Evolutionary conservation across 202 grass and related monocot species (phyloP).

Genomic region (Carex arenaria): DNA sequence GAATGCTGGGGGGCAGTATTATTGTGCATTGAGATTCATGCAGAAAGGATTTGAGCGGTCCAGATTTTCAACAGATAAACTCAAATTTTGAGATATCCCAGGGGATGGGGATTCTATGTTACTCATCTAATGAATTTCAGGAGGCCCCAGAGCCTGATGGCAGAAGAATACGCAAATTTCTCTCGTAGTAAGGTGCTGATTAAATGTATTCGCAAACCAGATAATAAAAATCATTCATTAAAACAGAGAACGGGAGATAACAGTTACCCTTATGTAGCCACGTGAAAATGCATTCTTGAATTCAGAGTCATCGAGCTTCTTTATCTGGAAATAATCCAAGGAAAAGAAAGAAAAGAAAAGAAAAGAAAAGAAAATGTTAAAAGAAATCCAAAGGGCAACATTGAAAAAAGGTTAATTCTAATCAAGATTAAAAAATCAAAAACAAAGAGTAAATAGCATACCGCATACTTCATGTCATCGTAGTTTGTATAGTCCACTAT

Average conservation of each 20-base stretch:
- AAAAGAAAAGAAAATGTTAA: neutral
- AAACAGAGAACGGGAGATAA: neutral
- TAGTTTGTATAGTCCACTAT: conserved; percentile 95
- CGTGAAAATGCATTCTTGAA: conserved; percentile 91
- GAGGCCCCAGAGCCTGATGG: neutral
- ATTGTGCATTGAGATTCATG: too few relatives aligned
- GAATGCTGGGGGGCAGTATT: too few relatives aligned
- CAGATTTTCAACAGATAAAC: too few relatives aligned
- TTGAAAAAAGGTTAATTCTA: conserved; percentile 1
- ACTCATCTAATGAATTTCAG: too few relatives aligned
- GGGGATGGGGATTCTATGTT: too few relatives aligned
- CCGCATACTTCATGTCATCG: conserved; percentile 99
- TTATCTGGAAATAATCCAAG: conserved; percentile 46
- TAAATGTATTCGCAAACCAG: neutral
- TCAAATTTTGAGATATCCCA: too few relatives aligned
- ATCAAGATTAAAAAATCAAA: neutral
- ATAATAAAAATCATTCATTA: neutral
- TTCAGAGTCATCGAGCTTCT: conserved; percentile 93
- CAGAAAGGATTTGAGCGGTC: too few relatives aligned
- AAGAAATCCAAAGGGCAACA: conserved; percentile 16
- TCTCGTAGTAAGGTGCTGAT: neutral
- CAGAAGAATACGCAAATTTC: neutral
- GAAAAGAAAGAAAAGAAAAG: neutral
- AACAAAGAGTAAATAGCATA: conserved; percentile 25
- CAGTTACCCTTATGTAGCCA: conserved; percentile 75